A percentile compares a stretch with the other conserved stretches of the same genome.
These are phyloP conservation scores for Xylaria sp. DNA, from an alignment of 2,329 filamentous ascomycete species.

Conservation along the genomic window DNA sequence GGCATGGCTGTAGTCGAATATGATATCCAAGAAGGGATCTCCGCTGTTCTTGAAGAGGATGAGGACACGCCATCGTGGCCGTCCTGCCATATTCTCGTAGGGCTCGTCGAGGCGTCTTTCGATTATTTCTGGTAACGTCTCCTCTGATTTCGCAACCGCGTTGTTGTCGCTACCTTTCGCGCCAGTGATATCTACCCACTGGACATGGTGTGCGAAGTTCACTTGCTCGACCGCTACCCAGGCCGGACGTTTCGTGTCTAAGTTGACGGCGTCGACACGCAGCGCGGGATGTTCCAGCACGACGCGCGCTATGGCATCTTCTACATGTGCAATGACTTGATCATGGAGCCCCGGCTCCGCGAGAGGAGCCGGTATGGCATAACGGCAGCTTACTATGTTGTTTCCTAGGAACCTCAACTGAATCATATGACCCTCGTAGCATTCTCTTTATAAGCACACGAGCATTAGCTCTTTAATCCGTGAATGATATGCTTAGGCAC, in stretches of 20 bases:
- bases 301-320: slow-evolving; percentile 35
- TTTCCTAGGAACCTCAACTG: slow-evolving; percentile 40
- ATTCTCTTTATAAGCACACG: slow-evolving; percentile 14
- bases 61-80: slow-evolving; percentile 41
- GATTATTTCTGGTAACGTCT: slow-evolving; percentile 16
- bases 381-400: slow-evolving; percentile 41
- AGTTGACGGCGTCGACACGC: slow-evolving; percentile 37
- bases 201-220: slow-evolving; percentile 38
- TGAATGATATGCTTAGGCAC: too few species aligned
- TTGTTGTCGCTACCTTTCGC: background rate
- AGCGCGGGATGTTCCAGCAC: slow-evolving; percentile 40
- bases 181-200: slow-evolving; percentile 35
- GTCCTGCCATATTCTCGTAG: slow-evolving; percentile 24
- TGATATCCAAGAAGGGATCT: slow-evolving; percentile 32
- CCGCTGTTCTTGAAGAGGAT: slow-evolving; percentile 21
- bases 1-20: slow-evolving; percentile 41
- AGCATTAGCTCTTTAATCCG: background rate
- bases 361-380: slow-evolving; percentile 36
- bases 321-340: slow-evolving; percentile 26
- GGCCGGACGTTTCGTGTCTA: slow-evolving; percentile 35
- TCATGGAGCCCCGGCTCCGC: slow-evolving; percentile 17
- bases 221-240: slow-evolving; percentile 38
- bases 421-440: slow-evolving; percentile 44
- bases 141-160: slow-evolving; percentile 12
- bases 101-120: slow-evolving; percentile 36